Evolutionary conservation across 805 yeast genomes (phyloP).

Genomic region (Yarrowia divulgata): DNA sequence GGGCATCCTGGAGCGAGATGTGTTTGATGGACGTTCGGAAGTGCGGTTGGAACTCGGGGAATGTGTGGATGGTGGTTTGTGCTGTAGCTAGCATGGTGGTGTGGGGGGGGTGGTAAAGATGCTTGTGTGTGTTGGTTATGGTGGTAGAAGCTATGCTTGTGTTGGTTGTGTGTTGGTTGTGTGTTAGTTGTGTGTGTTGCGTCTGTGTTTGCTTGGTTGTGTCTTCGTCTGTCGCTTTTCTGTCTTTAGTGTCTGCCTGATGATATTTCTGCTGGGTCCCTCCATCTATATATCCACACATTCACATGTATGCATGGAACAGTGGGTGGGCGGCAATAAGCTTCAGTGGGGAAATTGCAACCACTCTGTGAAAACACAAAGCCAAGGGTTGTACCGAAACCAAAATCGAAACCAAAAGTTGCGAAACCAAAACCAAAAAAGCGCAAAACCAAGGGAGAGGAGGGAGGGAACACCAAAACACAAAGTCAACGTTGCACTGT

Average conservation of each 20-base stretch:
- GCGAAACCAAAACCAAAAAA: too few relatives aligned
- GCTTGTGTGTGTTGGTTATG: background rate
- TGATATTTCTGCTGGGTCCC: too few relatives aligned
- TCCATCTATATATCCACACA: constrained; percentile 11
- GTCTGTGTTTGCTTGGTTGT: background rate
- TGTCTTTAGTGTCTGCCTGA: background rate
- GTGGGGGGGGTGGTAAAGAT: background rate
- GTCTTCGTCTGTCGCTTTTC: background rate
- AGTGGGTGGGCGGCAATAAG: constrained; percentile 29
- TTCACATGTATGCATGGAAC: constrained; percentile 39
- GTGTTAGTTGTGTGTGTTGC: background rate
- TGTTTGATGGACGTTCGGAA: background rate
- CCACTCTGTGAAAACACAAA: constrained; percentile 7
- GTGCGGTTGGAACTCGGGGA: constrained; percentile 27
- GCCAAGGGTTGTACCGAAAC: background rate
- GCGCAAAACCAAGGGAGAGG: too few relatives aligned
- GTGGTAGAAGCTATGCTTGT: background rate
- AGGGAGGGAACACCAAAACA: too few relatives aligned
- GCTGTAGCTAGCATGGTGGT: constrained; percentile 21
- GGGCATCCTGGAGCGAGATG: constrained; percentile 36
- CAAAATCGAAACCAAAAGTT: too few relatives aligned
- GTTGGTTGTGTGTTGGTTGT: background rate
- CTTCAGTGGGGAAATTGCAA: constrained; percentile 30
- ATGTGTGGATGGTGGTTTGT: constrained; percentile 16
- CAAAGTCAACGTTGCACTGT: too few relatives aligned